phyloP scores from a whole-genome alignment of 257 asterid genomes.

The Fraxinus quadrangulata region DNA sequence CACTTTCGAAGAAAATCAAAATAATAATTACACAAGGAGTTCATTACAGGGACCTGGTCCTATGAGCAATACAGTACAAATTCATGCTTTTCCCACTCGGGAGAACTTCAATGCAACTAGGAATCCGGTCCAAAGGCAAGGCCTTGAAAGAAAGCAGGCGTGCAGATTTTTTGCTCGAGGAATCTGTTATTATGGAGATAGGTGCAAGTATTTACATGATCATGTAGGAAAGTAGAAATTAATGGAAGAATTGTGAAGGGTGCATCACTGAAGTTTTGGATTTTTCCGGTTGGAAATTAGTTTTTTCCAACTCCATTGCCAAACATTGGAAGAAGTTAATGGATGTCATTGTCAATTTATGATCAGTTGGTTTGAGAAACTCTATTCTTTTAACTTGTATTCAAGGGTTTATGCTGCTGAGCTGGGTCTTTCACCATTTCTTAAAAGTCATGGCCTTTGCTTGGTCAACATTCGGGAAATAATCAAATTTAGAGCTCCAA shows the following conservation, averaged over 20 bases:
- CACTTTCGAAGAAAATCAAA: conserved; percentile 13
- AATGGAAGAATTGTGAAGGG: not conserved
- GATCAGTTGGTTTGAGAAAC: not conserved
- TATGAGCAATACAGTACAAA: conserved; percentile 10
- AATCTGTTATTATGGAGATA: conserved; percentile 63
- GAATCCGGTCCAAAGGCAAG: conserved; percentile 23
- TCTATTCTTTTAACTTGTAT: not conserved
- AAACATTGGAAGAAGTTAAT: not conserved
- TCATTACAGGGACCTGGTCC: conserved; percentile 7
- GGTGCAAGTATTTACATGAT: conserved; percentile 61
- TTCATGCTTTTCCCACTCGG: not conserved
- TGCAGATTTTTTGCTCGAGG: conserved; percentile 64
- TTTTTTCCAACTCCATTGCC: conserved; percentile 5
- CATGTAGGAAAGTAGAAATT: not conserved
- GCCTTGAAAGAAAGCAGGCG: conserved; percentile 28
- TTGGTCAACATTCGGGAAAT: too few relatives aligned
- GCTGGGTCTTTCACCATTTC: not conserved
- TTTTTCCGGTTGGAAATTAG: conserved; percentile 10
- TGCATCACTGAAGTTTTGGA: not conserved
- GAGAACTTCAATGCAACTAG: conserved; percentile 12
- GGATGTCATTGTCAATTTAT: not conserved
- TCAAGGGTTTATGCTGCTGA: not conserved
- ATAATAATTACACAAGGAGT: not conserved
- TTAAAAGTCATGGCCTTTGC: too few relatives aligned
- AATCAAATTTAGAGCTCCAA: too few relatives aligned